phyloP scores from a whole-genome alignment of 2,329 filamentous ascomycete genomes.

The Alternaria sp. region DNA sequence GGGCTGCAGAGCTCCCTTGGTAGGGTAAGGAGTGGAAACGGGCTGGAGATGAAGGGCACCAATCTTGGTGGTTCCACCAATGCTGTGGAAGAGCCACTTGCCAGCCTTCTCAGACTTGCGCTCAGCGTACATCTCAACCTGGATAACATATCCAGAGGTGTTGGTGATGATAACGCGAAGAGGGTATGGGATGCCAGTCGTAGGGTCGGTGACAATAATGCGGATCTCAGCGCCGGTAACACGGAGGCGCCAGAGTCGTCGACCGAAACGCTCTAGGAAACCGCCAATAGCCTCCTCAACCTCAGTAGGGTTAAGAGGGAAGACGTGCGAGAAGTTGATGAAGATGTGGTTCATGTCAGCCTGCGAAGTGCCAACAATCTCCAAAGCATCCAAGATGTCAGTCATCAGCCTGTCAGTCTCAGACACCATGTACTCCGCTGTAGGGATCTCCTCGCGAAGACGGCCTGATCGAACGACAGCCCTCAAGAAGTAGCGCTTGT shows the following conservation, averaged over 20 bases:
- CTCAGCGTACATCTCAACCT: constrained; percentile 97
- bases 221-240: constrained; percentile 98
- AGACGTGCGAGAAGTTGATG: constrained; percentile 98
- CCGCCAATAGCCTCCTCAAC: constrained; percentile 92
- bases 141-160: constrained; percentile 96
- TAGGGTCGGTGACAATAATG: constrained; percentile 93
- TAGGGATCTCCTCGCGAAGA: constrained; percentile 95
- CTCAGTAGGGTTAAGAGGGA: constrained; percentile 87
- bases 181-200: constrained; percentile 84
- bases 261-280: constrained; percentile 95
- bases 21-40: constrained; percentile 91
- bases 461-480: constrained; percentile 93
- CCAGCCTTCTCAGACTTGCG: constrained; percentile 93
- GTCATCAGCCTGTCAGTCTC: constrained; percentile 97
- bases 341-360: constrained; percentile 99
- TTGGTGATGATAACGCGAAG: constrained; percentile 97
- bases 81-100: constrained; percentile 98
- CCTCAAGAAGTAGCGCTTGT: constrained; percentile 98
- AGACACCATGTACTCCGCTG: constrained; percentile 97
- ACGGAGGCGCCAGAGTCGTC: constrained; percentile 93
- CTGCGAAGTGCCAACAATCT: constrained; percentile 99
- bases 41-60: constrained; percentile 93
- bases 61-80: constrained; percentile 93
- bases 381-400: constrained; percentile 95
- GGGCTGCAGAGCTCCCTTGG: constrained; percentile 97